A percentile compares a stretch with the other conserved stretches of the same genome.
These are phyloP conservation scores for Earliella scabrosa DNA, from an alignment of 1,284 basidiomycete species.

Conservation along the genomic window DNA sequence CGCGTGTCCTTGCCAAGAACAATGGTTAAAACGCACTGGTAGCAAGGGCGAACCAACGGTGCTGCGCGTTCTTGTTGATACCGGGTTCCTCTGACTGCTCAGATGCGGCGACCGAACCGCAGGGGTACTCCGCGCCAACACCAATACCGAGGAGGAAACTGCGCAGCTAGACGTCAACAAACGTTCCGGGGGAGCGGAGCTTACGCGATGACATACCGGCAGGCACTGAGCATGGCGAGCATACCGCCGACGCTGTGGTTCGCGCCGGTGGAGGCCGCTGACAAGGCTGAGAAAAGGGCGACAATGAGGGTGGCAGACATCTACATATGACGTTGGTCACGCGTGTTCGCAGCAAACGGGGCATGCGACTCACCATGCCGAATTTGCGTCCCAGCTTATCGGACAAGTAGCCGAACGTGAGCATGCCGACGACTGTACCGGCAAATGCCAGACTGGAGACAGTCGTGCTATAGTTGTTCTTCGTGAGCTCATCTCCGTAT, in stretches of 20 bases:
- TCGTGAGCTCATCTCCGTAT: constrained; percentile 58
- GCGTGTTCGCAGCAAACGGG: background rate
- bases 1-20: too few relatives aligned
- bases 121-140: constrained; percentile 90
- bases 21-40: constrained; percentile 58
- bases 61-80: constrained; percentile 80
- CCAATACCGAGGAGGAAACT: constrained; percentile 85
- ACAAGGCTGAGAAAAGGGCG: constrained; percentile 78
- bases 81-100: constrained; percentile 88
- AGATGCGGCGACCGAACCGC: constrained; percentile 89
- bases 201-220: constrained; percentile 56
- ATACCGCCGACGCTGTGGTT: constrained; percentile 72
- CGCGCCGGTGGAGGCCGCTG: constrained; percentile 84
- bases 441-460: constrained; percentile 77
- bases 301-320: constrained; percentile 82
- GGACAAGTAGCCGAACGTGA: constrained; percentile 76
- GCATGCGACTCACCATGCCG: constrained; percentile 67
- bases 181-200: background rate
- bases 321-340: constrained; percentile 38
- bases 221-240: constrained; percentile 79
- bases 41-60: constrained; percentile 86
- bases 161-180: background rate
- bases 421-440: constrained; percentile 86
- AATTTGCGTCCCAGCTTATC: constrained; percentile 90
- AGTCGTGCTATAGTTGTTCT: constrained; percentile 58